Evolutionary conservation across 148 eudicot genomes (phyloP), one percentile per base, ranked within the genome.

Genomic region (Talinum fruticosum): DNA sequence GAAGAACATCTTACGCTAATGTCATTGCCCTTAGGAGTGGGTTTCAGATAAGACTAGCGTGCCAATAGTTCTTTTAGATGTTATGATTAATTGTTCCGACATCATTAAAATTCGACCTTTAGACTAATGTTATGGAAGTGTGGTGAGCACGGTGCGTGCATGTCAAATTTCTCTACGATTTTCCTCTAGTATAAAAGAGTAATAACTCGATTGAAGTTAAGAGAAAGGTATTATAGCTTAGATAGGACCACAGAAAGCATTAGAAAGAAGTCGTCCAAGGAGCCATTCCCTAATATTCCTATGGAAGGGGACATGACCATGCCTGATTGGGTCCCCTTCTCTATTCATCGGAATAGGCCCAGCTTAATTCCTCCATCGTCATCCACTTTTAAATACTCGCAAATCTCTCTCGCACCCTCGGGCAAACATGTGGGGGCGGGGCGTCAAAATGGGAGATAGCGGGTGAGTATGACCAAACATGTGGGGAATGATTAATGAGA

Each of bases 231-330:
- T 41, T 41, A 12, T 6, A 41, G 10, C 10, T 0, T 41, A 41
- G 6, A 1, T 41, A 61, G 71, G 71, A 21, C 41, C 71, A 23
- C 26, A 35, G 0, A 61, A 21, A 68, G 41, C 10, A 68, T 8
- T 18, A 18, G 24, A 13, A 64, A 64, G 68, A n/a, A n/a, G n/a
- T n/a, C n/a, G n/a, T 29, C 68, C 32, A 26, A 1, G 33, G 34
- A 18, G 8, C 28, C 71, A 1, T 16, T 23, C 2, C 71, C 45
- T 68, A 14, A 35, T 68, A 68, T 34, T 68, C 44, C 44, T 6
- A 41, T 68, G 14, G 6, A 68, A 34, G 71, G 71, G 71, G 71
- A 68, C 71, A 68, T 35, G 26, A 34, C 71, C 71, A 35, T 68
- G 71, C 71, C 23, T 66, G 23, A 35, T 66, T 21, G 71, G 71